Percentiles rank a stretch among this genome's conserved stretches.
These are phyloP conservation scores for Chenopodium quinoa DNA, from an alignment of 148 eudicot species.

Conservation along the genomic window DNA sequence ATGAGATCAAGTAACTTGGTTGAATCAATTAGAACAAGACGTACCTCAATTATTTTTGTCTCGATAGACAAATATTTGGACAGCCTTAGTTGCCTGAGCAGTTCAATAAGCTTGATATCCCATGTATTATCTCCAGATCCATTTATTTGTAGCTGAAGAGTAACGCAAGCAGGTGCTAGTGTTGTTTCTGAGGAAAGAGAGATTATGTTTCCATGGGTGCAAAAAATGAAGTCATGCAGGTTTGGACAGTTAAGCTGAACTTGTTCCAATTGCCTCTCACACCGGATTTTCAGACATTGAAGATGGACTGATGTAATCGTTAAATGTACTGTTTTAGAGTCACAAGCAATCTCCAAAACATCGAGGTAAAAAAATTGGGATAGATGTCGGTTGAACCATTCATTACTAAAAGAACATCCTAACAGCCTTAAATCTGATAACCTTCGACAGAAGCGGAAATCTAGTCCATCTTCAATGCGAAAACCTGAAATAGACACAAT, in stretches of 20 bases:
- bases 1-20: background rate
- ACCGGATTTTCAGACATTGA: background rate
- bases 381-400: slow-evolving; percentile 8
- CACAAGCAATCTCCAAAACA: background rate
- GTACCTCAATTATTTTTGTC: background rate
- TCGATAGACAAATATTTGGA: background rate
- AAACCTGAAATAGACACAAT: background rate
- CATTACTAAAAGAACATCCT: background rate
- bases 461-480: background rate
- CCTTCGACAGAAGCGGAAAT: background rate
- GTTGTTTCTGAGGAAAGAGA: background rate
- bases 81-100: background rate
- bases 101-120: background rate
- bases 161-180: background rate
- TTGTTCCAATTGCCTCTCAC: background rate
- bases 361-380: background rate
- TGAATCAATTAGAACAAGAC: background rate
- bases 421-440: background rate
- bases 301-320: background rate
- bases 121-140: background rate
- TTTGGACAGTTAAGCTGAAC: background rate
- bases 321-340: background rate
- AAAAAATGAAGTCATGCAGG: background rate
- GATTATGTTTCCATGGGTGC: no score
- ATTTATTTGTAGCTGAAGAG: background rate